These are phyloP conservation scores for Microstegium vimineum DNA, from an alignment of 176 grass and related monocot species.

Conservation along the genomic window DNA sequence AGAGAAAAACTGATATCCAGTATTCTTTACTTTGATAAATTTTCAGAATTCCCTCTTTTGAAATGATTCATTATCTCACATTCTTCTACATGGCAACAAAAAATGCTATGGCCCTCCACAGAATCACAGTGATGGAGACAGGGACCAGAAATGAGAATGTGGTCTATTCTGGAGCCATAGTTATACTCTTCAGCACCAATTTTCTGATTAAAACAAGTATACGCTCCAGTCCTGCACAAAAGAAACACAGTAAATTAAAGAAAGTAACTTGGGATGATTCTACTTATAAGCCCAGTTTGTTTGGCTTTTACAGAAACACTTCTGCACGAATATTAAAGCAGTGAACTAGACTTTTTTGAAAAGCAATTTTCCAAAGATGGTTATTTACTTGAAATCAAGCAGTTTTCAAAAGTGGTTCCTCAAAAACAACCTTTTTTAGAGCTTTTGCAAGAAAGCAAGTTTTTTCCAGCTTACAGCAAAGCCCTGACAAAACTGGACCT, in stretches of 20 bases:
- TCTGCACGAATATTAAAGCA: neutral
- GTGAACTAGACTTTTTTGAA: neutral
- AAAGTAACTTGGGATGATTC: neutral
- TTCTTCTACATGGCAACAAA: constrained; percentile 76
- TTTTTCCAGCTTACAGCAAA: neutral
- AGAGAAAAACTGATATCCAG: constrained; percentile 6
- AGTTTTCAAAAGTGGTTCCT: neutral
- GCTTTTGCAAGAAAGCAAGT: neutral
- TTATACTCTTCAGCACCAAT: constrained; percentile 96
- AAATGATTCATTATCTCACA: constrained; percentile 93
- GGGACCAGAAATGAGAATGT: constrained; percentile 71
- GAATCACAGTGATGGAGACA: constrained; percentile 64
- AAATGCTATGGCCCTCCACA: constrained; percentile 56
- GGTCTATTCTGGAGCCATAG: constrained; percentile 94
- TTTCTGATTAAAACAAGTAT: constrained; percentile 83
- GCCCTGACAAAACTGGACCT: neutral
- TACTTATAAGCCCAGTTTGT: neutral
- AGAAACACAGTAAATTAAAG: neutral
- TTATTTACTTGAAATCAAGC: neutral
- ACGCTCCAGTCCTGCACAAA: constrained; percentile 56
- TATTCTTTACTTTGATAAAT: constrained; percentile 67
- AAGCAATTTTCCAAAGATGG: neutral
- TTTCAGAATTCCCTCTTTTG: constrained; percentile 66
- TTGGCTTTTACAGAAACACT: neutral
- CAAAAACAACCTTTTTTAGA: neutral